These are phyloP conservation scores for Tephrocybe rancida DNA, from an alignment of 768 basidiomycete species.

Conservation along the genomic window DNA sequence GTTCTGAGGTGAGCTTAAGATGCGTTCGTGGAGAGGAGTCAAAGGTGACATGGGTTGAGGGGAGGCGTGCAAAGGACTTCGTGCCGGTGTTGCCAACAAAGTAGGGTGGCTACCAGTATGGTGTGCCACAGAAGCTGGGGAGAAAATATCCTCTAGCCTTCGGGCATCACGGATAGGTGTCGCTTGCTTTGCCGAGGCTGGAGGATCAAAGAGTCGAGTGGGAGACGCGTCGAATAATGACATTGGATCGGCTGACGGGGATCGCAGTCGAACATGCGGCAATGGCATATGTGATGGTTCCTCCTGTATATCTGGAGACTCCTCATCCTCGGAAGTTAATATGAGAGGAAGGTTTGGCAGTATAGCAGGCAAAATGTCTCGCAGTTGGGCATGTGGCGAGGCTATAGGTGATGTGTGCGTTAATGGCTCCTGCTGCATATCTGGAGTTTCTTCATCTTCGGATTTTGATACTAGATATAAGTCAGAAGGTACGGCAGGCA, in stretches of 20 bases:
- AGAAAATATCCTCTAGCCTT: background rate
- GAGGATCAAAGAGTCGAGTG: background rate
- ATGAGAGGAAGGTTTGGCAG: too few species aligned
- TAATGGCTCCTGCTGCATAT: too few species aligned
- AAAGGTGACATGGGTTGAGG: background rate
- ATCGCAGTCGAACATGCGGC: conserved; percentile 5
- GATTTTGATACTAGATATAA: too few species aligned
- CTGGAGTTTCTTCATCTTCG: too few species aligned
- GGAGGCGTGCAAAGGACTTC: background rate
- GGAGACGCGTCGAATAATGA: conserved; percentile 8
- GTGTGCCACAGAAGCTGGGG: background rate
- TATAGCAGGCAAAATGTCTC: too few species aligned
- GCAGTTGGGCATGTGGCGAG: too few species aligned
- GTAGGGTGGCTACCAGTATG: background rate
- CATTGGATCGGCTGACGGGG: conserved; percentile 19
- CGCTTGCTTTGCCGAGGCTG: background rate
- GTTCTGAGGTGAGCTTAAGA: background rate
- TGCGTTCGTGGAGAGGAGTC: background rate
- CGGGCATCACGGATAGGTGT: background rate
- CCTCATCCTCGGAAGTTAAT: too few species aligned
- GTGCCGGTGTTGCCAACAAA: background rate
- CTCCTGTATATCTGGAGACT: too few species aligned
- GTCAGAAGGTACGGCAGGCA: too few species aligned
- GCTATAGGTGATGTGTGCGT: too few species aligned
- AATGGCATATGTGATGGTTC: too few species aligned